Evolutionary conservation across 768 basidiomycete species (phyloP).

Genomic region (Mycena polygramma): DNA sequence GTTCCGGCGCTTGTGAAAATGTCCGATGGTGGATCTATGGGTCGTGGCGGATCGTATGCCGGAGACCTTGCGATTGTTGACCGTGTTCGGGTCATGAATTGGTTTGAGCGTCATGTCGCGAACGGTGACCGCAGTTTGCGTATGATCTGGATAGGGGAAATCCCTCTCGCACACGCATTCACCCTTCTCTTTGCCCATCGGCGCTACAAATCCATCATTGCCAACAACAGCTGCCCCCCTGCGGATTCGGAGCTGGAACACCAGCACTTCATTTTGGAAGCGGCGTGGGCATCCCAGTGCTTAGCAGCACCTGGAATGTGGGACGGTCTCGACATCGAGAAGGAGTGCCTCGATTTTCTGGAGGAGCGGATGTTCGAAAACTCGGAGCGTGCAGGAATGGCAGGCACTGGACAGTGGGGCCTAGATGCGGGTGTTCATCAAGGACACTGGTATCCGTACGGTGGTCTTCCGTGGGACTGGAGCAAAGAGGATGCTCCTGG

Average conservation of each 20-base stretch:
- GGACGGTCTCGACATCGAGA: slow-evolving; percentile 6
- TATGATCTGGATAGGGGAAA: neutral
- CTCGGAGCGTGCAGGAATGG: slow-evolving; percentile 37
- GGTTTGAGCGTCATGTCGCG: slow-evolving; percentile 4
- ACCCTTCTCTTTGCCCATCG: slow-evolving; percentile 14
- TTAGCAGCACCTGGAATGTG: neutral
- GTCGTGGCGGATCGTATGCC: neutral
- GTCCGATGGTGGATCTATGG: neutral
- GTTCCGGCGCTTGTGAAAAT: neutral
- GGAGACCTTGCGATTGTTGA: slow-evolving; percentile 3
- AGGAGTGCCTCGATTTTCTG: slow-evolving; percentile 4
- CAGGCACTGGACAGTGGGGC: slow-evolving; percentile 43
- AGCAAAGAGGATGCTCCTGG: neutral
- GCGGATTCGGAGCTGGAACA: neutral
- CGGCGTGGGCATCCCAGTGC: slow-evolving; percentile 4
- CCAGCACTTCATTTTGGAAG: neutral
- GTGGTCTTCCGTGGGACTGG: neutral
- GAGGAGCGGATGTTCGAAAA: slow-evolving; percentile 22
- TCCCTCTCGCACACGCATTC: slow-evolving; percentile 14
- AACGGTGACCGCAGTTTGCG: neutral
- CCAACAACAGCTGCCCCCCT: neutral
- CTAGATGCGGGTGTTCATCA: slow-evolving; percentile 42
- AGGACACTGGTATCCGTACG: slow-evolving; percentile 37
- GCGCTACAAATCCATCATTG: neutral
- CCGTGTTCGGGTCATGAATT: slow-evolving; percentile 11